Percentiles rank a stretch among this genome's conserved stretches.
Conservation (phyloP, 257 asterid genomes). For the Marsdenia floribunda region DNA sequence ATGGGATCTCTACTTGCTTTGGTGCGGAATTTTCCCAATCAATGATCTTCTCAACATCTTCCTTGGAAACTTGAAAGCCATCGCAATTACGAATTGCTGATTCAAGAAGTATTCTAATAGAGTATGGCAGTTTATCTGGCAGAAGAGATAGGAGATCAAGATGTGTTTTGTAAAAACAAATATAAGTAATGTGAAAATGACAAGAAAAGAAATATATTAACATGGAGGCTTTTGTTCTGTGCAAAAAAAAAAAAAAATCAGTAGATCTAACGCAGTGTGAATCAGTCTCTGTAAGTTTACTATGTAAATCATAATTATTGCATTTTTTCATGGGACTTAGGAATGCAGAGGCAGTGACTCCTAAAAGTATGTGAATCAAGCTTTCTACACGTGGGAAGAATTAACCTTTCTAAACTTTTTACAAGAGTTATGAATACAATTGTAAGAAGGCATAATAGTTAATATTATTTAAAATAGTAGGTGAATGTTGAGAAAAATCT, state of each 20-base stretch:
- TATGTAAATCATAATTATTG: neutral
- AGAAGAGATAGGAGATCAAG: slow-evolving; percentile 10
- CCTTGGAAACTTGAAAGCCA: slow-evolving; percentile 83
- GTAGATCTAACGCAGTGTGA: neutral
- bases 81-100: slow-evolving; percentile 97
- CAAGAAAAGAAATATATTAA: neutral
- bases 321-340: neutral
- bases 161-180: neutral
- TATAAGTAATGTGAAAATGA: neutral
- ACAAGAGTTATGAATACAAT: neutral
- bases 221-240: neutral
- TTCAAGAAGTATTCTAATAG: slow-evolving; percentile 85
- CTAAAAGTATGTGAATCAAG: too few relatives aligned
- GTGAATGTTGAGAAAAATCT: neutral
- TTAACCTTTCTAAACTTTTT: neutral
- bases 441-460: neutral
- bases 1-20: slow-evolving; percentile 85
- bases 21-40: slow-evolving; percentile 91
- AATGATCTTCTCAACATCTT: slow-evolving; percentile 83
- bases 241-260: neutral
- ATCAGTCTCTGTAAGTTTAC: neutral
- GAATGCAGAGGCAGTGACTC: neutral
- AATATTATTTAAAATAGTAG: neutral
- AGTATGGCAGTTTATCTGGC: slow-evolving; percentile 89
- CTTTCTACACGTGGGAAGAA: too few relatives aligned